Evolutionary conservation across 2,329 filamentous ascomycete species (phyloP).

Genomic region (Hypomyces perniciosus): DNA sequence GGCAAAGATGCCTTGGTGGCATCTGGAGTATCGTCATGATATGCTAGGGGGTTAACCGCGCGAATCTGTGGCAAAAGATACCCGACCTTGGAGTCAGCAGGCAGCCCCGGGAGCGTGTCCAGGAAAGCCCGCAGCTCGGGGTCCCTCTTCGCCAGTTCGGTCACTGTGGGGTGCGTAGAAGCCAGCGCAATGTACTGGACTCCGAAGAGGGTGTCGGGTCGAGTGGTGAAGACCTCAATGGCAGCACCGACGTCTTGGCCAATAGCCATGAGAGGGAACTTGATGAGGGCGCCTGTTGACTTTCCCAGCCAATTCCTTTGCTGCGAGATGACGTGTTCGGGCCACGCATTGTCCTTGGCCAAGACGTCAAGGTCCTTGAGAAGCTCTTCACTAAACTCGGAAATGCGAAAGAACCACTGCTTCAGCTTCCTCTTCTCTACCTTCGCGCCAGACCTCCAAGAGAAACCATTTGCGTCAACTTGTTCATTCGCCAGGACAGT

Average conservation of each 20-base stretch:
- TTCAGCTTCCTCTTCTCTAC: slow-evolving; percentile 73
- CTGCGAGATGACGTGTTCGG: slow-evolving; percentile 74
- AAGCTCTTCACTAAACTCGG: slow-evolving; percentile 66
- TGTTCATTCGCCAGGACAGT: slow-evolving; percentile 91
- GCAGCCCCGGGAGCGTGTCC: slow-evolving; percentile 51
- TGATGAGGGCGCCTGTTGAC: slow-evolving; percentile 65
- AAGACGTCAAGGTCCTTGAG: slow-evolving; percentile 65
- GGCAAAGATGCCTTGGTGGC: slow-evolving; percentile 55
- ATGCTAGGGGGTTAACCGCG: slow-evolving; percentile 61
- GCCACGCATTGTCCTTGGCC: slow-evolving; percentile 62
- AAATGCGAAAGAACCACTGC: slow-evolving; percentile 89
- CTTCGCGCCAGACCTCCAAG: slow-evolving; percentile 81
- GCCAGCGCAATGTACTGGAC: slow-evolving; percentile 81
- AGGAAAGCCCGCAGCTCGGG: slow-evolving; percentile 62
- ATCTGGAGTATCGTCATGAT: slow-evolving; percentile 45
- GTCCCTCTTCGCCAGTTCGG: slow-evolving; percentile 53
- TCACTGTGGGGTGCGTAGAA: slow-evolving; percentile 63
- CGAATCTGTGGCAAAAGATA: slow-evolving; percentile 58
- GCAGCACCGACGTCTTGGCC: slow-evolving; percentile 36
- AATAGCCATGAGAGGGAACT: slow-evolving; percentile 55
- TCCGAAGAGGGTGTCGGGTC: slow-evolving; percentile 80
- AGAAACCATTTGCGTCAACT: slow-evolving; percentile 77
- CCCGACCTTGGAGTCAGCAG: slow-evolving; percentile 56
- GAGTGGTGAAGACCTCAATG: slow-evolving; percentile 75
- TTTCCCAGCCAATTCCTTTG: slow-evolving; percentile 86